Evolutionary conservation across 345 rosid genomes (phyloP), one percentile per base, ranked within the genome.

Genomic region (Hibiscus syriacus): DNA sequence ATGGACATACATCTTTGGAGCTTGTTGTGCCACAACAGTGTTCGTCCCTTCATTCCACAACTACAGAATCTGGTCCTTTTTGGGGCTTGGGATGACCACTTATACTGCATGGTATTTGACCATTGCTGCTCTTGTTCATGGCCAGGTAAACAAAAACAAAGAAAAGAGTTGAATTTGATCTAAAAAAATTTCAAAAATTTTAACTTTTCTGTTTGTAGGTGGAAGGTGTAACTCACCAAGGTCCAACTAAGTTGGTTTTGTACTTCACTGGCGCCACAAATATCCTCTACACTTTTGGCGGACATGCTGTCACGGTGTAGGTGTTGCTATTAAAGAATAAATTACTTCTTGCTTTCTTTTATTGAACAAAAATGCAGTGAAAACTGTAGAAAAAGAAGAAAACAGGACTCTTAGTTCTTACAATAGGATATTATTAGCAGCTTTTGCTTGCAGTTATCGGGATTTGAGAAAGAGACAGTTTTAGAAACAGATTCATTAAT

Each of bases 221-320:
- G 17, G 84, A 86, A 1, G 92, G 84, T 20, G 92, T 83, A 49
- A 74, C 77, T 49, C 97, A 90, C 78, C 70, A 83, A 0, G 97
- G 86, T 45, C 94, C 92, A 55, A 73, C 61, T 22, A 82, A 78
- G 54, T 34, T 82, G 82, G 94, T 87, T 55, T 78, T 90, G 57
- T 87, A 90, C 57, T 87, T 90, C 78, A 90, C 97, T 5, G 97
- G 97, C 14, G 94, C 97, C 78, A 90, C 97, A 75, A 90, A 90
- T 72, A 90, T 87, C 41, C 80, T 90, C 48, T 87, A 87, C 74
- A 90, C 97, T 73, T 90, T 90, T 68, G 97, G 97, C 59, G 97
- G 97, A 20, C 97, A 90, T 26, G 94, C 97, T 46, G 87, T 90
- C 67, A 90, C 97, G 5, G 94, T 87, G 97, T 90, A 75, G 77